A percentile compares a stretch with the other conserved stretches of the same genome.
These are phyloP conservation scores for Pleurozium schreberi DNA, from an alignment of 225 moss, liverwort and hornwort species.

Conservation along the genomic window DNA sequence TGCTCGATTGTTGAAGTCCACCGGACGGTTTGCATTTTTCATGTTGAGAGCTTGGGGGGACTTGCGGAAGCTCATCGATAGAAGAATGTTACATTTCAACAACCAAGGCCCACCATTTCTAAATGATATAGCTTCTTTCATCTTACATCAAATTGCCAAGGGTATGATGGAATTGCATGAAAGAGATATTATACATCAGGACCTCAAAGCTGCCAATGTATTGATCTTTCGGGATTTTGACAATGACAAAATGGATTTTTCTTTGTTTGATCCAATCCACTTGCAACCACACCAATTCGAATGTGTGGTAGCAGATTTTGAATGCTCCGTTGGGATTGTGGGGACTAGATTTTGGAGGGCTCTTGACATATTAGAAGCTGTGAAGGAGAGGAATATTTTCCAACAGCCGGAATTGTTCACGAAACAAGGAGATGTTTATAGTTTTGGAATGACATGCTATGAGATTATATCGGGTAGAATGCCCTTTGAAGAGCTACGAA, in stretches of 20 bases:
- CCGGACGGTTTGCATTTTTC: no score
- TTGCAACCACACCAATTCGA: rapidly evolving
- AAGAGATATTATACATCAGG: background rate
- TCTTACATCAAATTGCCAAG: rapidly evolving
- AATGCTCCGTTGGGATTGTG: background rate
- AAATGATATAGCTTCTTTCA: background rate
- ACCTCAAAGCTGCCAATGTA: background rate
- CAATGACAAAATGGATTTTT: rapidly evolving
- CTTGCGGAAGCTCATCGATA: no score
- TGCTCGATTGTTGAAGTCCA: background rate
- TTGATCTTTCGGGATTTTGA: background rate
- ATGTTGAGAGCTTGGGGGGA: no score
- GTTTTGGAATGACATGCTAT: background rate
- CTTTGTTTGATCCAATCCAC: background rate
- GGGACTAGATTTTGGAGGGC: background rate
- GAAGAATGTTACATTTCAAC: background rate
- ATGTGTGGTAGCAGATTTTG: background rate
- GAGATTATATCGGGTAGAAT: background rate
- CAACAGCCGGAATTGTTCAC: background rate
- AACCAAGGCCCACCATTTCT: background rate
- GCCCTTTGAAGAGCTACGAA: background rate
- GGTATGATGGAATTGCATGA: background rate
- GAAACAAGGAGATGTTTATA: background rate
- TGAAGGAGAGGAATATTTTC: background rate
- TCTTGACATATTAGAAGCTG: background rate